Evolutionary conservation across 2,329 filamentous ascomycete species (phyloP).

Genomic region (Cladosporium sp.): DNA sequence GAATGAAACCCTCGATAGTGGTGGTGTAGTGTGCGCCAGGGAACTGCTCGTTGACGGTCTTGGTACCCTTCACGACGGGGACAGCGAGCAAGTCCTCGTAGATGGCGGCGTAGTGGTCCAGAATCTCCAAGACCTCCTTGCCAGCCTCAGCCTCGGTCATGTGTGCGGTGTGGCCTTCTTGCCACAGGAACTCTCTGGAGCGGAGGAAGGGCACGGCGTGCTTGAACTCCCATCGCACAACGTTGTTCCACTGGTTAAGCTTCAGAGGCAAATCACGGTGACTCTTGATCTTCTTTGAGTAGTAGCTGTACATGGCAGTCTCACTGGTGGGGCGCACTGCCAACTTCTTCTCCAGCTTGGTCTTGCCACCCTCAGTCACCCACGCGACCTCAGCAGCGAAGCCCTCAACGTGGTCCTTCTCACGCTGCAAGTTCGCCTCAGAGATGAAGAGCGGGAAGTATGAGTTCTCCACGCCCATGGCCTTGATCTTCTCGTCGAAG

Average conservation of each 20-base stretch:
- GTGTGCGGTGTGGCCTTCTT: slow-evolving; percentile 93
- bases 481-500: slow-evolving; percentile 73
- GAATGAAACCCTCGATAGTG: slow-evolving; percentile 95
- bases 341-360: slow-evolving; percentile 80
- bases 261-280: slow-evolving; percentile 92
- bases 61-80: slow-evolving; percentile 87
- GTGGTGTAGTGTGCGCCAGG: slow-evolving; percentile 95
- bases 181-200: slow-evolving; percentile 95
- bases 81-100: slow-evolving; percentile 94
- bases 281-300: slow-evolving; percentile 93
- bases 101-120: slow-evolving; percentile 87
- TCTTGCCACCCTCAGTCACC: slow-evolving; percentile 89
- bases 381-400: slow-evolving; percentile 91
- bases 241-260: slow-evolving; percentile 97
- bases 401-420: slow-evolving; percentile 98
- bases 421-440: slow-evolving; percentile 77
- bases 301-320: slow-evolving; percentile 93
- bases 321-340: slow-evolving; percentile 70
- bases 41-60: slow-evolving; percentile 98
- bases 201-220: slow-evolving; percentile 82
- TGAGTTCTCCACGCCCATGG: slow-evolving; percentile 88
- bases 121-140: slow-evolving; percentile 85
- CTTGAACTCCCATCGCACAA: slow-evolving; percentile 96
- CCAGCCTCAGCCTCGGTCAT: slow-evolving; percentile 78
- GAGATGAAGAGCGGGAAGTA: slow-evolving; percentile 97